Percentiles rank a stretch among this genome's conserved stretches.
phyloP scores from a whole-genome alignment of 2,329 filamentous ascomycete species.

The Penicillium sp. region DNA sequence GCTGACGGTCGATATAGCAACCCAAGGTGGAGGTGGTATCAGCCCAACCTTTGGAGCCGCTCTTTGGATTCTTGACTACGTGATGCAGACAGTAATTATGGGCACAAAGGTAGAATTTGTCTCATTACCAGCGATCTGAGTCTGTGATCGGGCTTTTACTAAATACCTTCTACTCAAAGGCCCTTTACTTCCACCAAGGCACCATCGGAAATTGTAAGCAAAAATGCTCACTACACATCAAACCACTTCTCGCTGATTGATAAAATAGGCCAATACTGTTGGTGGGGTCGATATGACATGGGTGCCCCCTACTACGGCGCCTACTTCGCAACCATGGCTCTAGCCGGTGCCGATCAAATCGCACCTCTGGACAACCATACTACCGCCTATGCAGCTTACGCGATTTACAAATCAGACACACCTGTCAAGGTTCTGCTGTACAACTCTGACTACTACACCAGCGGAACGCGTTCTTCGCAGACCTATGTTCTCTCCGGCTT shows the following conservation, averaged over 20 bases:
- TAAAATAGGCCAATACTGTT: slow-evolving; percentile 49
- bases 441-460: slow-evolving; percentile 39
- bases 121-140: neutral
- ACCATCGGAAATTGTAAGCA: slow-evolving; percentile 56
- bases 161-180: slow-evolving; percentile 12
- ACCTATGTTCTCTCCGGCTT: slow-evolving; percentile 51
- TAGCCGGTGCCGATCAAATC: slow-evolving; percentile 51
- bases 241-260: neutral
- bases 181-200: slow-evolving; percentile 55
- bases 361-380: slow-evolving; percentile 52
- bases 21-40: slow-evolving; percentile 45
- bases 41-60: slow-evolving; percentile 55
- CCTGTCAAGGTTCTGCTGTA: slow-evolving; percentile 49
- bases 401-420: slow-evolving; percentile 45
- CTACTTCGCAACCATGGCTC: slow-evolving; percentile 51
- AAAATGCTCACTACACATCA: neutral
- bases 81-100: slow-evolving; percentile 37
- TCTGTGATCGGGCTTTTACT: neutral
- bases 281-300: slow-evolving; percentile 54
- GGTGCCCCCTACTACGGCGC: slow-evolving; percentile 59
- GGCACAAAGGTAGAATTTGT: slow-evolving; percentile 29
- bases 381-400: slow-evolving; percentile 53
- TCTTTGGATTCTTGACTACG: slow-evolving; percentile 57
- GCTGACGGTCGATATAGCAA: slow-evolving; percentile 29
- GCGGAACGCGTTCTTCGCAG: slow-evolving; percentile 35